Evolutionary conservation across 108 stramenopile genomes (phyloP).

Genomic region (Tribonema minus): DNA sequence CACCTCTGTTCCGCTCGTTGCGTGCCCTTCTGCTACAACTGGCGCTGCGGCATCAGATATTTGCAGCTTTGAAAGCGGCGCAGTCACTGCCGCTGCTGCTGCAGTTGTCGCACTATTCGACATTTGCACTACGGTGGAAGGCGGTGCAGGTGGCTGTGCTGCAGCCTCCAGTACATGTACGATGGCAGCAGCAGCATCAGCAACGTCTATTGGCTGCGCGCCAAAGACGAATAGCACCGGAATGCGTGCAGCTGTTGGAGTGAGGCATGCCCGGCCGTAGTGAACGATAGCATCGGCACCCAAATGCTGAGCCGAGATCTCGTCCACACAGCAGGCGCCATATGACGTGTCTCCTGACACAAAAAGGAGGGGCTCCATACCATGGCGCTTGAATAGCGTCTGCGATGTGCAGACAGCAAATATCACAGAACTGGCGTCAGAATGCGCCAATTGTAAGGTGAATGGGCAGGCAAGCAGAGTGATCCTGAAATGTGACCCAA

Average conservation of each 20-base stretch:
- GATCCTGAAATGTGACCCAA: no score
- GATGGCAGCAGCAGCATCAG: conserved; percentile 4
- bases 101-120: not conserved
- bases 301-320: conserved; percentile 82
- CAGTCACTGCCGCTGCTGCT: no score
- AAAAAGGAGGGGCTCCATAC: conserved; percentile 73
- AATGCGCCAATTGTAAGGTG: no score
- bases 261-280: conserved; percentile 62
- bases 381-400: no score
- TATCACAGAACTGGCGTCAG: no score
- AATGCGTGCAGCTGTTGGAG: conserved; percentile 24
- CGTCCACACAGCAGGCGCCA: conserved; percentile 86
- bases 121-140: not conserved
- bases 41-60: no score
- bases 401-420: no score
- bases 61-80: no score
- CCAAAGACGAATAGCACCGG: conserved; percentile 56
- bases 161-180: not conserved
- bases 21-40: no score
- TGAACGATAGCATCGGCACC: conserved; percentile 82
- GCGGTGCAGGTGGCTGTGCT: not conserved
- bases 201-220: conserved; percentile 64
- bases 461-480: no score
- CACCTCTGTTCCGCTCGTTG: no score
- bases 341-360: conserved; percentile 88